Base-by-base conservation (phyloP, 2,329 filamentous ascomycete genomes). In the Immersiporthe knoxdaviesiana region DNA sequence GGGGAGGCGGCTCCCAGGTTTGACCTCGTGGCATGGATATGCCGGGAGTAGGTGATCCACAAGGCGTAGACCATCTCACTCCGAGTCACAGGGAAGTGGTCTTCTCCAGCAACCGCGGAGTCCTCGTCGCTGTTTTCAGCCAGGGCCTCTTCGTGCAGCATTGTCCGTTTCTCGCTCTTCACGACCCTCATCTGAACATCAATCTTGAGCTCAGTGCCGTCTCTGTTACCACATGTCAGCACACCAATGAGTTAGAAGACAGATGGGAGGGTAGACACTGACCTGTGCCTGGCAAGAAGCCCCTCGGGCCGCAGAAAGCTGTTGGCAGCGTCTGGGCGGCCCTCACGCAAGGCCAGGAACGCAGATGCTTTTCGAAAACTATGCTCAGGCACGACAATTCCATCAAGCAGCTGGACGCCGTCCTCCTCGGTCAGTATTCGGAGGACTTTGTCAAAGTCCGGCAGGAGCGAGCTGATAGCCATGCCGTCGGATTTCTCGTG, bases 171-270 rank as follows among this genome's bases (percentile, higher is more conserved):
- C 74, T 95, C 94, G 78, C 92, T 97, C 81, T 95, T 93, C 21
- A 98, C 94, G 32, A 99, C 94, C 44, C 96, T 90, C 91, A 99
- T 93, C 80, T 99, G 96, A 39, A 97, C 90, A 77, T 99, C 96
- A 47, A 99, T 92, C 79, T 93, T 95, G 72, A 99, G 91, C 71
- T 96, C 92, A 0, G 92, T 91, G 3, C 96, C 95, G 77, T 99
- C 96, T 52, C 94, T 90, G 78, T 99, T 4, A 96, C 27, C 27
- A 27, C 44, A n/a, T 21, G 56, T 67, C 30, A 67, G 65, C 24
- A 50, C 4, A 27, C 4, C 7, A 16, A 27, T 24, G 12, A 12
- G 2, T 24, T 6, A 18, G 27, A n/a, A 10, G n/a, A n/a, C n/a
- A 10, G 47, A 24, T 24, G 21, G 18, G 21, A 12, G 24, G 8